Evolutionary conservation across 2,329 filamentous ascomycete genomes (phyloP).

Genomic region (Plectosphaerella cucumerina): DNA sequence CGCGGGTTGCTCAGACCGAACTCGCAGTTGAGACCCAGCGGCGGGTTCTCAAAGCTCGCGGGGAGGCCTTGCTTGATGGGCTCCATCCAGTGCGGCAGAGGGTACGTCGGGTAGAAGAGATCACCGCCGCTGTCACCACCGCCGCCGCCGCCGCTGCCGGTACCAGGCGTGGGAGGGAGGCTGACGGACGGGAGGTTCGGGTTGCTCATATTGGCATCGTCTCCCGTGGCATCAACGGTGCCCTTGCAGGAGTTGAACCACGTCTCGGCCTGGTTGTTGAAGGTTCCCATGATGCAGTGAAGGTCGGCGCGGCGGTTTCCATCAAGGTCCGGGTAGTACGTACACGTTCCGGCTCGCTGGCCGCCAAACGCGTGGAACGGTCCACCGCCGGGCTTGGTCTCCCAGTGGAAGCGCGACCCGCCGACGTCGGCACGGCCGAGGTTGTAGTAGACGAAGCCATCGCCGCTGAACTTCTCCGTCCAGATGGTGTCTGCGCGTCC

Average conservation of each 20-base stretch:
- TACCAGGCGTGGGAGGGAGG: background rate
- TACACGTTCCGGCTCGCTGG: constrained; percentile 11
- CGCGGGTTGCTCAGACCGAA: background rate
- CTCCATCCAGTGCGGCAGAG: background rate
- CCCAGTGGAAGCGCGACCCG: constrained; percentile 14
- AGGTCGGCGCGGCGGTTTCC: constrained; percentile 20
- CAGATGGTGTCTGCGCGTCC: constrained; percentile 27
- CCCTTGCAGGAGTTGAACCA: constrained; percentile 12
- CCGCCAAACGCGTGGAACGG: background rate
- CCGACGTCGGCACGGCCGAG: constrained; percentile 10
- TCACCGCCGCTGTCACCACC: background rate
- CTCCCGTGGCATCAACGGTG: background rate
- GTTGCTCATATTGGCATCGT: background rate
- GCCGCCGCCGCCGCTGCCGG: background rate
- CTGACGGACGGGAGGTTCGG: constrained; percentile 6
- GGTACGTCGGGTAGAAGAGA: background rate
- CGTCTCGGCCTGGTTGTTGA: constrained; percentile 9
- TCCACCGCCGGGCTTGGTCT: background rate
- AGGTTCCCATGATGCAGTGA: constrained; percentile 7
- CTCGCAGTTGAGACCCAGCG: background rate
- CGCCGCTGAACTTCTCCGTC: constrained; percentile 28
- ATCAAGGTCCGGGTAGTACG: constrained; percentile 19
- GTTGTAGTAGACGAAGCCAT: constrained; percentile 26
- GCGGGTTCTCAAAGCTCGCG: background rate
- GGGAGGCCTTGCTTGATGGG: background rate